A percentile compares a stretch with the other conserved stretches of the same genome.
phyloP scores from a whole-genome alignment of 148 eudicot species.

The Chenopodium berlandieri region DNA sequence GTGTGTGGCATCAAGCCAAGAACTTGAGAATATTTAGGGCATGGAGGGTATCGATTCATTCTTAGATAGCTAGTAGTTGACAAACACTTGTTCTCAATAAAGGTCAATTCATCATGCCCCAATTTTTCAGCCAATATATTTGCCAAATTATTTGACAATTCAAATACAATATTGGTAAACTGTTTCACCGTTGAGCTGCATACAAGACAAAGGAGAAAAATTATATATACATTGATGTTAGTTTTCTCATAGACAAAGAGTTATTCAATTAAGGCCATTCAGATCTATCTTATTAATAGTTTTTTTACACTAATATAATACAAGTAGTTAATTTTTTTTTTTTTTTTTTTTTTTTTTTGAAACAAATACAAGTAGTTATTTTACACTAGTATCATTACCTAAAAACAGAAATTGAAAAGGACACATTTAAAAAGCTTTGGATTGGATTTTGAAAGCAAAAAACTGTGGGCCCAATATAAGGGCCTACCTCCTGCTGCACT shows the following conservation, averaged over 20 bases:
- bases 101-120: constrained; percentile 35
- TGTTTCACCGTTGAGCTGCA: constrained; percentile 63
- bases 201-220: background rate
- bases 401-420: too few species aligned
- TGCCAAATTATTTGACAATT: constrained; percentile 60
- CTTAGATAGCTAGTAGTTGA: constrained; percentile 65
- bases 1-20: constrained; percentile 81
- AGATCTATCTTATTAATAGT: too few species aligned
- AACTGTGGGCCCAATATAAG: background rate
- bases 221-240: too few species aligned
- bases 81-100: constrained; percentile 54
- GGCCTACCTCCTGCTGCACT: background rate
- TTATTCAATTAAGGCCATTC: too few species aligned
- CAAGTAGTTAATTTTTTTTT: too few species aligned
- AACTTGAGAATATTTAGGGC: constrained; percentile 52
- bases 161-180: constrained; percentile 47
- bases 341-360: too few species aligned
- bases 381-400: too few species aligned
- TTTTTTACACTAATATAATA: too few species aligned
- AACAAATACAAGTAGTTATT: too few species aligned
- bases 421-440: too few species aligned
- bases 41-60: constrained; percentile 82
- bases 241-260: too few species aligned
- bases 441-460: background rate
- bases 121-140: constrained; percentile 56